phyloP scores from a whole-genome alignment of 1,284 basidiomycete genomes.

The Austroboletus niveus region DNA sequence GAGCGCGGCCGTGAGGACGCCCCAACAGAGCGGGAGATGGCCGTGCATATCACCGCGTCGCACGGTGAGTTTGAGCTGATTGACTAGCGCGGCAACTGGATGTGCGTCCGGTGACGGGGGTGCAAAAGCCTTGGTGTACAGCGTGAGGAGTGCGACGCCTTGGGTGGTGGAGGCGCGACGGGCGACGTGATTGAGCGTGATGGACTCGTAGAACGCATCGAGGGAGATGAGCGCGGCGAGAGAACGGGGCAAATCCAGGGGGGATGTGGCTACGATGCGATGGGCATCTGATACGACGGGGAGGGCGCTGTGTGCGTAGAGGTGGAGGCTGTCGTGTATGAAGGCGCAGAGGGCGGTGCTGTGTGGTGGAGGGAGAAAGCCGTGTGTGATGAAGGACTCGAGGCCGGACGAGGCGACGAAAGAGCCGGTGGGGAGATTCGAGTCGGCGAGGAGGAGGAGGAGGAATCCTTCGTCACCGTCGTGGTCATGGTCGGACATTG shows the following conservation, averaged over 20 bases:
- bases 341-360: slow-evolving; percentile 53
- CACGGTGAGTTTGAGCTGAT: slow-evolving; percentile 65
- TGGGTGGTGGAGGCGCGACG: slow-evolving; percentile 88
- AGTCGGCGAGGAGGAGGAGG: slow-evolving; percentile 73
- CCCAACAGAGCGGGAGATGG: slow-evolving; percentile 91
- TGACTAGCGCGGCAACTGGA: slow-evolving; percentile 43
- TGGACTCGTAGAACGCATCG: slow-evolving; percentile 80
- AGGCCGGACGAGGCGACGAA: slow-evolving; percentile 93
- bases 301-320: slow-evolving; percentile 74
- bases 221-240: slow-evolving; percentile 51
- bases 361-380: slow-evolving; percentile 52
- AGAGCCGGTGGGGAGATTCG: slow-evolving; percentile 84
- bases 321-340: slow-evolving; percentile 64
- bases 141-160: slow-evolving; percentile 88
- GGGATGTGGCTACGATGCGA: slow-evolving; percentile 34
- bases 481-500: slow-evolving; percentile 10
- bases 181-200: slow-evolving; percentile 88
- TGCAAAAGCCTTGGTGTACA: slow-evolving; percentile 83
- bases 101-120: slow-evolving; percentile 34
- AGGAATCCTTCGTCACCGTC: slow-evolving; percentile 45
- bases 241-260: slow-evolving; percentile 20
- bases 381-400: slow-evolving; percentile 88
- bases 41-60: slow-evolving; percentile 68
- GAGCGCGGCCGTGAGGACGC: slow-evolving; percentile 76
- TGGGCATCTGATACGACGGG: slow-evolving; percentile 78